Percentiles rank a stretch among this genome's conserved stretches.
Evolutionary conservation across 2,329 filamentous ascomycete genomes (phyloP).

Genomic region (Neurospora sp.): DNA sequence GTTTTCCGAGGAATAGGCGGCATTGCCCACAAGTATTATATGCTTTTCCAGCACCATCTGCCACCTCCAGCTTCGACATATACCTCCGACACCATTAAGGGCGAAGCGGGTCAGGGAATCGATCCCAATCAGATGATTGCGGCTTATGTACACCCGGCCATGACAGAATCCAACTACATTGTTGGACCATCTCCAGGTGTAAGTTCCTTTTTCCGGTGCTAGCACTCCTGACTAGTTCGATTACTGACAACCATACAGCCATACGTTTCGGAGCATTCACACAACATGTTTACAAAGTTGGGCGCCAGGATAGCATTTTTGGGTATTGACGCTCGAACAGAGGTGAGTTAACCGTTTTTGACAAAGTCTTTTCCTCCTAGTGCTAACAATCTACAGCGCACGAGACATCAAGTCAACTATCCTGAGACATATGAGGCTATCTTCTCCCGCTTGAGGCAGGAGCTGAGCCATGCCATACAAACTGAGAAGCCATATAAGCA

Average conservation of each 20-base stretch:
- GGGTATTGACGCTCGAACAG: conserved; percentile 85
- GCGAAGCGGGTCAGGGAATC: conserved; percentile 46
- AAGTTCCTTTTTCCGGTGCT: conserved; percentile 42
- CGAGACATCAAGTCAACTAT: conserved; percentile 89
- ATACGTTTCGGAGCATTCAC: conserved; percentile 80
- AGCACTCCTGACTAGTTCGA: conserved; percentile 28
- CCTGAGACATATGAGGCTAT: conserved; percentile 80
- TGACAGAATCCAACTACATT: conserved; percentile 62
- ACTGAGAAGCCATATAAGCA: conserved; percentile 75
- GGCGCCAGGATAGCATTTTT: conserved; percentile 77
- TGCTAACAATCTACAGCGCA: conserved; percentile 42
- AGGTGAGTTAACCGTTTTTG: conserved; percentile 49
- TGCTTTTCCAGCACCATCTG: conserved; percentile 93
- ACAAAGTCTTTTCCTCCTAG: background rate
- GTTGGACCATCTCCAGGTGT: conserved; percentile 65
- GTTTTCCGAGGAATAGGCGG: conserved; percentile 86
- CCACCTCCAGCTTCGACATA: conserved; percentile 78
- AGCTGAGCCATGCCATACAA: conserved; percentile 58
- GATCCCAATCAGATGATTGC: conserved; percentile 66
- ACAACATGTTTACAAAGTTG: conserved; percentile 76
- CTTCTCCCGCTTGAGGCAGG: conserved; percentile 60
- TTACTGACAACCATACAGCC: conserved; percentile 58
- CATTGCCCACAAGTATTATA: conserved; percentile 93
- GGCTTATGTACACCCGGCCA: conserved; percentile 55
- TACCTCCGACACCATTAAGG: conserved; percentile 46